Evolutionary conservation across 2,329 filamentous ascomycete species (phyloP).

Genomic region (Colletotrichum coccodes): DNA sequence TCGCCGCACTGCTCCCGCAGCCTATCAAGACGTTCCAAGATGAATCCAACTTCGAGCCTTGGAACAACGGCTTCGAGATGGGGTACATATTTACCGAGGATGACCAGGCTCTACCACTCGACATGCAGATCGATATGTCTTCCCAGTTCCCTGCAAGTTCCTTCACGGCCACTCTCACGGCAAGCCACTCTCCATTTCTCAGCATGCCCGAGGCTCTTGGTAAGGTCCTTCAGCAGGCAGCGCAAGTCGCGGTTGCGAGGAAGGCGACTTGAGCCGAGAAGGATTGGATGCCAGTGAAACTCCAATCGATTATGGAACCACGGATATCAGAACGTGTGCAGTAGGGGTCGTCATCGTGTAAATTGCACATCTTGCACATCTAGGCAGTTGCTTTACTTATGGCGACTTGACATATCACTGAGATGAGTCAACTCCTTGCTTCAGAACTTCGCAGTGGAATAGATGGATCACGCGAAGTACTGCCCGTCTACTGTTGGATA

Average conservation of each 20-base stretch:
- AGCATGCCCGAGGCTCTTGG: conserved; percentile 19
- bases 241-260: background rate
- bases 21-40: conserved; percentile 33
- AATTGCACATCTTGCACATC: too few relatives aligned
- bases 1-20: conserved; percentile 11
- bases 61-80: conserved; percentile 38
- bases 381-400: too few relatives aligned
- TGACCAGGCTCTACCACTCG: conserved; percentile 36
- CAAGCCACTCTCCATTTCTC: conserved; percentile 19
- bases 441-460: too few relatives aligned
- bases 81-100: conserved; percentile 39
- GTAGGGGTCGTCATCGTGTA: too few relatives aligned
- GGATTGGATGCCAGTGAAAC: too few relatives aligned
- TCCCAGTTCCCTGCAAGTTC: conserved; percentile 38
- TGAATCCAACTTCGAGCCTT: conserved; percentile 37
- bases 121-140: conserved; percentile 36
- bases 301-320: too few relatives aligned
- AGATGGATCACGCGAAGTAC: too few relatives aligned
- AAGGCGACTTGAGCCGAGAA: background rate
- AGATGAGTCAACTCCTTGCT: too few relatives aligned
- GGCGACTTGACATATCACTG: too few relatives aligned
- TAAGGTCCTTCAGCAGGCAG: background rate
- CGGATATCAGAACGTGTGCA: too few relatives aligned
- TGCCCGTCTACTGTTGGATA: too few relatives aligned
- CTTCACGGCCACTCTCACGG: conserved; percentile 10